Evolutionary conservation across 1,139 yeast genomes (phyloP).

Genomic region (Pichia sp.): DNA sequence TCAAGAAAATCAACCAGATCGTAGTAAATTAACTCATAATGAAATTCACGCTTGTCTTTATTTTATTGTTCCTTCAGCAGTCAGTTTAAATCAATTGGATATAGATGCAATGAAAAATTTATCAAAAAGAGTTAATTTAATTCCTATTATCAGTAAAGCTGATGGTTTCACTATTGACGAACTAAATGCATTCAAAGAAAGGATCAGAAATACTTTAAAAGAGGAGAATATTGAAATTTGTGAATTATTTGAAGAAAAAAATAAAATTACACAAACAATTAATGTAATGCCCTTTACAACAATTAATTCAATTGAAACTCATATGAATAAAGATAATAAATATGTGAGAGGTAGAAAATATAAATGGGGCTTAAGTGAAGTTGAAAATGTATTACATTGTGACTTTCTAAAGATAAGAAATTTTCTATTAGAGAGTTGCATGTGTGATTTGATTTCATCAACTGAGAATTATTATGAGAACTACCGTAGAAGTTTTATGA

Average conservation of each 20-base stretch:
- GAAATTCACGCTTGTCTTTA: slow-evolving; percentile 76
- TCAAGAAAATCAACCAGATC: slow-evolving; percentile 67
- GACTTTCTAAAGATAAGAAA: slow-evolving; percentile 54
- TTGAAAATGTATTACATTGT: slow-evolving; percentile 59
- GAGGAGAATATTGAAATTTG: slow-evolving; percentile 51
- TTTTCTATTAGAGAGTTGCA: slow-evolving; percentile 44
- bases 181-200: slow-evolving; percentile 37
- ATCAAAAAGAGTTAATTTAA: slow-evolving; percentile 57
- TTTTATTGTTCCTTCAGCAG: slow-evolving; percentile 54
- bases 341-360: slow-evolving; percentile 58
- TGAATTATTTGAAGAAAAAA: slow-evolving; percentile 41
- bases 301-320: slow-evolving; percentile 43
- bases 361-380: slow-evolving; percentile 69
- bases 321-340: slow-evolving; percentile 32
- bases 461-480: slow-evolving; percentile 53
- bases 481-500: slow-evolving; percentile 42
- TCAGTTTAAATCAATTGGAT: slow-evolving; percentile 53
- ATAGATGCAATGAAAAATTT: slow-evolving; percentile 63
- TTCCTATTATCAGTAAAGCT: slow-evolving; percentile 72
- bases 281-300: slow-evolving; percentile 52
- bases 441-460: slow-evolving; percentile 53
- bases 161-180: slow-evolving; percentile 54
- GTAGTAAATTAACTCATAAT: slow-evolving; percentile 44
- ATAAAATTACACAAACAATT: slow-evolving; percentile 24
- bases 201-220: slow-evolving; percentile 39